Evolutionary conservation across 2,329 filamentous ascomycete species (phyloP).

Genomic region (Colletotrichum phormii): DNA sequence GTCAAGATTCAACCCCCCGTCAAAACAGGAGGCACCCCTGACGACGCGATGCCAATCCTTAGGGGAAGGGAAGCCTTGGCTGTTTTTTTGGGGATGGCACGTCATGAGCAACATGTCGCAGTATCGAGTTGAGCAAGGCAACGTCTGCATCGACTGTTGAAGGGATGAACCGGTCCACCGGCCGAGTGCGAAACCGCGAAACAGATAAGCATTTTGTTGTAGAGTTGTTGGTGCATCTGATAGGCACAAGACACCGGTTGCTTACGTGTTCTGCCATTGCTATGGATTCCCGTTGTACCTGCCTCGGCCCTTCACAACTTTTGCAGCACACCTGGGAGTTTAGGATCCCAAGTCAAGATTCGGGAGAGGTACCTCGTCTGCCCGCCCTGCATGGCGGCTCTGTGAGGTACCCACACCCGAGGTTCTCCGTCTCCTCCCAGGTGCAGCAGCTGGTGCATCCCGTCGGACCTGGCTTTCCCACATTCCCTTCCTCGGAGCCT

Average conservation of each 20-base stretch:
- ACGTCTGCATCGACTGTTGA: not conserved
- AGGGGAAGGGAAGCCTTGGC: not conserved
- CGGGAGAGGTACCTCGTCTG: not conserved
- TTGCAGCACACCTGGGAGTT: not conserved
- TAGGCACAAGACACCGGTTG: not conserved
- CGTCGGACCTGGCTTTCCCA: slow-evolving; percentile 1
- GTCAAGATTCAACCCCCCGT: not conserved
- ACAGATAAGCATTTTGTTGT: not conserved
- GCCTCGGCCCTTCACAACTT: not conserved
- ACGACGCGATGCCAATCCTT: slow-evolving; percentile 10
- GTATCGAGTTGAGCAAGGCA: slow-evolving; percentile 20
- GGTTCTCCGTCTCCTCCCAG: slow-evolving; percentile 1
- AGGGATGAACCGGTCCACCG: slow-evolving; percentile 24
- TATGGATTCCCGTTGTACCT: not conserved
- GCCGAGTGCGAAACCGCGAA: not conserved
- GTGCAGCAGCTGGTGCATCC: not conserved
- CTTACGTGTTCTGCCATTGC: not conserved
- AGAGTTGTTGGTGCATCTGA: not conserved
- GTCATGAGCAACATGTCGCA: slow-evolving; percentile 15
- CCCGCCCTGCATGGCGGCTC: slow-evolving; percentile 27
- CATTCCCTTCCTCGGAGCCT: not conserved
- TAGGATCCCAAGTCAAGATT: not conserved
- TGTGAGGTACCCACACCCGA: slow-evolving; percentile 9
- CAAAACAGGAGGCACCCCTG: slow-evolving; percentile 8
- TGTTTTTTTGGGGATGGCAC: slow-evolving; percentile 4